phyloP scores from a whole-genome alignment of 192 early-diverging fungal genomes.

The Linnemannia hyalina region DNA sequence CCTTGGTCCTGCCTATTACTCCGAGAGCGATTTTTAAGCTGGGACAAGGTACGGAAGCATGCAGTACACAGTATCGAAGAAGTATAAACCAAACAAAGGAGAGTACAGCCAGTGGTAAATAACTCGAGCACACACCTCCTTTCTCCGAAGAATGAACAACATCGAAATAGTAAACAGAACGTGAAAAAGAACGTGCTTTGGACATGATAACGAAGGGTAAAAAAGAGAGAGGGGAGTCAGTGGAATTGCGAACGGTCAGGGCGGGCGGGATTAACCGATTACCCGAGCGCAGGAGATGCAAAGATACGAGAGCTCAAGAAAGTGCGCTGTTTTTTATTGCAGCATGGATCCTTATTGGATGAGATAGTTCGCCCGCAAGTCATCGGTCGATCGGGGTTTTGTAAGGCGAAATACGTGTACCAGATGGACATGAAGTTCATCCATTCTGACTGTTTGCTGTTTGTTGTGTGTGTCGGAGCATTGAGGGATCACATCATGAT shows the following conservation, averaged over 20 bases:
- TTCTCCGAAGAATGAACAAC: no score
- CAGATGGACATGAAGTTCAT: background rate
- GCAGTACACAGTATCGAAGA: no score
- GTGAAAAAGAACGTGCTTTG: no score
- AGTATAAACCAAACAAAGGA: no score
- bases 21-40: no score
- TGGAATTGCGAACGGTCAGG: background rate
- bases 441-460: background rate
- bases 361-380: background rate
- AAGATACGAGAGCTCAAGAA: background rate
- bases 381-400: background rate
- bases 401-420: background rate
- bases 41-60: no score
- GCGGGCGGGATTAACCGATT: background rate
- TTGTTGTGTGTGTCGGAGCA: background rate
- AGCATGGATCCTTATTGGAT: background rate
- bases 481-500: slow-evolving; percentile 2
- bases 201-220: no score
- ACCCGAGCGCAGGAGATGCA: background rate
- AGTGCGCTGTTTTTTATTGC: background rate
- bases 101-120: no score
- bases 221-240: no score
- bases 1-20: no score
- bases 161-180: no score
- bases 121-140: no score